phyloP scores from a whole-genome alignment of 75 land plant species.

The Pinus albicaulis region DNA sequence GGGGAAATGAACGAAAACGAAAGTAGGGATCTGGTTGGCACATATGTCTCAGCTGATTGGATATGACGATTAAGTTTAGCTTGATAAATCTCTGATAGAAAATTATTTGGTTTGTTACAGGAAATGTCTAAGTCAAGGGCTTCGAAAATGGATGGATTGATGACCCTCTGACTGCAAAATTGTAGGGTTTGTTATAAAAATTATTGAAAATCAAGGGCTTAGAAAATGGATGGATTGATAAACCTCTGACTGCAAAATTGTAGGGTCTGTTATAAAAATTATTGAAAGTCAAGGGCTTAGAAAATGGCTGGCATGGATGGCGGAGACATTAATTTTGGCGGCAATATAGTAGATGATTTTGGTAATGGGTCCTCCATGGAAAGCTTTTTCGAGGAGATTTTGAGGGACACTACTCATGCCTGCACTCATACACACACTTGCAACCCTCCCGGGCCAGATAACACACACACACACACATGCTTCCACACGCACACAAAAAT shows the following conservation, averaged over 20 bases:
- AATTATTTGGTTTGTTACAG: too few species aligned
- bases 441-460: constrained; percentile 89
- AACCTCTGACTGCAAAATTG: background rate
- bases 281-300: background rate
- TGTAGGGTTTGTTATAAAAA: background rate
- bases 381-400: constrained; percentile 59
- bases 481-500: constrained; percentile 94
- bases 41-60: too few species aligned
- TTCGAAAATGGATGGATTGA: background rate
- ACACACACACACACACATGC: constrained; percentile 94
- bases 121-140: too few species aligned
- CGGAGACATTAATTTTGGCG: constrained; percentile 72
- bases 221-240: constrained; percentile 19
- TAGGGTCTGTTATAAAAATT: background rate
- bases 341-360: constrained; percentile 26
- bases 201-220: background rate
- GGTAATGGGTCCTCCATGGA: constrained; percentile 65
- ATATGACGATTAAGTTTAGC: too few species aligned
- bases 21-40: too few species aligned
- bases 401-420: constrained; percentile 59
- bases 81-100: too few species aligned
- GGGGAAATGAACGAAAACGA: too few species aligned
- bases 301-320: constrained; percentile 41
- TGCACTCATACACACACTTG: constrained; percentile 98
- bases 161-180: background rate